Evolutionary conservation across 148 eudicot species (phyloP).

Genomic region (Rhododendron henanense): DNA sequence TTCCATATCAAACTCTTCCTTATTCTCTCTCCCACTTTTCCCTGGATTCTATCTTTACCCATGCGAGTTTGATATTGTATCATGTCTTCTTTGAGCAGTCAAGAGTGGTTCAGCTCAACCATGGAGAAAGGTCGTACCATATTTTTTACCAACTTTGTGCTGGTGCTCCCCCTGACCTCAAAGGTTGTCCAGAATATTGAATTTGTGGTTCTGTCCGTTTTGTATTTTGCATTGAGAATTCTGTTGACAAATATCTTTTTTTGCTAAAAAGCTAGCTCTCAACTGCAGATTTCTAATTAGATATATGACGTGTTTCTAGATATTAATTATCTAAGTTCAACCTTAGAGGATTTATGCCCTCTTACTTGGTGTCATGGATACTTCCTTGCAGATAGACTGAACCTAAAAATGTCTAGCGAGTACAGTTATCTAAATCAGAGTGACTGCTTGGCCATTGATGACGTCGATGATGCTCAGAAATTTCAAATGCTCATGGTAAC

Average conservation of each 20-base stretch:
- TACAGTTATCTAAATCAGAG: slow-evolving; percentile 82
- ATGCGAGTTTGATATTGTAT: background rate
- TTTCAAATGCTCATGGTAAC: slow-evolving; percentile 70
- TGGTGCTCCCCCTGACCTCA: slow-evolving; percentile 78
- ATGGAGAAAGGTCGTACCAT: slow-evolving; percentile 91
- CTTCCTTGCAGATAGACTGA: slow-evolving; percentile 56
- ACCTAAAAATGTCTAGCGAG: slow-evolving; percentile 54
- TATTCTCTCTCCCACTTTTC: background rate
- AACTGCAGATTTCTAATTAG: background rate
- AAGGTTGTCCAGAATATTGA: slow-evolving; percentile 56
- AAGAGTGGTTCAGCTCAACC: slow-evolving; percentile 82
- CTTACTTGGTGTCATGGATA: slow-evolving; percentile 4
- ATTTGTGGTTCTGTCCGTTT: background rate
- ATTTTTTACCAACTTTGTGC: slow-evolving; percentile 93
- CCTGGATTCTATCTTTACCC: background rate
- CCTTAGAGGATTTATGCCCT: background rate
- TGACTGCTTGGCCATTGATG: slow-evolving; percentile 57
- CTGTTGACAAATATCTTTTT: background rate
- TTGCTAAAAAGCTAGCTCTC: background rate
- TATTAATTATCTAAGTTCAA: background rate
- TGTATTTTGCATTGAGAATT: background rate
- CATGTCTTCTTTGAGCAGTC: slow-evolving; percentile 53
- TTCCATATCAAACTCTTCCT: background rate
- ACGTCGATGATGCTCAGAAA: slow-evolving; percentile 67
- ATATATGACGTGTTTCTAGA: background rate